Evolutionary conservation across 305 asterid genomes (phyloP).

Genomic region (Fraxinus baroniana): DNA sequence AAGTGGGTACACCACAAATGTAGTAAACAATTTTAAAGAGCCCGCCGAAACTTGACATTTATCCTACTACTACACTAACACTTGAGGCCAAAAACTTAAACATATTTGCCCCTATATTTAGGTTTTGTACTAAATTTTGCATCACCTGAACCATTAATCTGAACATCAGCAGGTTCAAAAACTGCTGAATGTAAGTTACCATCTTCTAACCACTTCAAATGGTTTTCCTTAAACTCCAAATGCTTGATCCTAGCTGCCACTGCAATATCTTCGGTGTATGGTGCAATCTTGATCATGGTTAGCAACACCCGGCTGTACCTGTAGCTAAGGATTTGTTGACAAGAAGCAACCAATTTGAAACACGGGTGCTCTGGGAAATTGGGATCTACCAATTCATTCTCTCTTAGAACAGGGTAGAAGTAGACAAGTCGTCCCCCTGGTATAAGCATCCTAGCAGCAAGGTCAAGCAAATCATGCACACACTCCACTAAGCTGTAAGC

Average conservation of each 20-base stretch:
- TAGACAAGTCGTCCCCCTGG: slow-evolving; percentile 87
- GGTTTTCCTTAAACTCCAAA: slow-evolving; percentile 74
- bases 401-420: slow-evolving; percentile 83
- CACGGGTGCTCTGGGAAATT: slow-evolving; percentile 86
- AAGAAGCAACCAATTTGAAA: slow-evolving; percentile 47
- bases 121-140: slow-evolving; percentile 55
- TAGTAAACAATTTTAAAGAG: no score
- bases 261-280: slow-evolving; percentile 45
- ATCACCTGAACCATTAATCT: slow-evolving; percentile 41
- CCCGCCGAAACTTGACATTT: not conserved
- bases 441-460: slow-evolving; percentile 87
- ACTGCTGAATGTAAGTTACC: slow-evolving; percentile 88
- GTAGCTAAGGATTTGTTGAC: slow-evolving; percentile 58
- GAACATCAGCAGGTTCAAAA: slow-evolving; percentile 57
- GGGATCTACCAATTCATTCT: slow-evolving; percentile 51
- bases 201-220: slow-evolving; percentile 87
- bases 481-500: slow-evolving; percentile 91
- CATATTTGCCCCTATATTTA: slow-evolving; percentile 89
- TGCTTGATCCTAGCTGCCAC: slow-evolving; percentile 64
- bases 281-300: slow-evolving; percentile 57
- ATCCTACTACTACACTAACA: not conserved
- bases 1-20: not conserved
- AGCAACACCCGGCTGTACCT: slow-evolving; percentile 59
- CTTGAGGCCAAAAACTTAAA: not conserved
- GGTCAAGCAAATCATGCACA: slow-evolving; percentile 89